A percentile compares a stretch with the other conserved stretches of the same genome.
phyloP scores from a whole-genome alignment of 805 yeast genomes.

The Schwanniomyces occidentalis region DNA sequence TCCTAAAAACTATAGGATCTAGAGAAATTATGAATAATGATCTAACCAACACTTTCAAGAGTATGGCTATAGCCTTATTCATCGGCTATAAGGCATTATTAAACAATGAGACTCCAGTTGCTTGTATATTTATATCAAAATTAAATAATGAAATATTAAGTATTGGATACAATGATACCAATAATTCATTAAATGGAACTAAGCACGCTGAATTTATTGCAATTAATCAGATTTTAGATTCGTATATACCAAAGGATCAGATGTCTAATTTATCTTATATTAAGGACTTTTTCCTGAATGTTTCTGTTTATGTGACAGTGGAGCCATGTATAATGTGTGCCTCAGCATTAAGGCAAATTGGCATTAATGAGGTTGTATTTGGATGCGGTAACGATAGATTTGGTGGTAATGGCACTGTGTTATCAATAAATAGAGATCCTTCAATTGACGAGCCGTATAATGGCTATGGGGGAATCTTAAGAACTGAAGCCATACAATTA shows the following conservation, averaged over 20 bases:
- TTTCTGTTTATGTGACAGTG: slow-evolving; percentile 86
- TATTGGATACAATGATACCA: slow-evolving; percentile 83
- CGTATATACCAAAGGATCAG: slow-evolving; percentile 20
- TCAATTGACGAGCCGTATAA: slow-evolving; percentile 37
- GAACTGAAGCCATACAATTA: slow-evolving; percentile 81
- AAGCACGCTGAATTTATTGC: slow-evolving; percentile 93
- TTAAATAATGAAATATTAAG: slow-evolving; percentile 54
- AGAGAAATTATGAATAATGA: slow-evolving; percentile 11
- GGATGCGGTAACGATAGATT: slow-evolving; percentile 95
- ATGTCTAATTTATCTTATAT: slow-evolving; percentile 17
- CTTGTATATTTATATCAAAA: slow-evolving; percentile 36
- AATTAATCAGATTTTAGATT: slow-evolving; percentile 44
- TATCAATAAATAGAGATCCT: slow-evolving; percentile 42
- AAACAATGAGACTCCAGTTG: slow-evolving; percentile 43
- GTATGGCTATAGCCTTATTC: slow-evolving; percentile 37
- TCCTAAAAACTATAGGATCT: no score
- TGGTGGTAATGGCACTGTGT: slow-evolving; percentile 94
- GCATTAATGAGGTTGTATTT: slow-evolving; percentile 70
- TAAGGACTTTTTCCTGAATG: slow-evolving; percentile 46
- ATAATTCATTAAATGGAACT: slow-evolving; percentile 80
- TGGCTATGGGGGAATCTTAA: slow-evolving; percentile 73
- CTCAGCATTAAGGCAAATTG: slow-evolving; percentile 79
- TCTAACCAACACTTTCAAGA: slow-evolving; percentile 20
- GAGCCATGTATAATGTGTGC: slow-evolving; percentile 99
- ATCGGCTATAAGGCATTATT: slow-evolving; percentile 39